Percentiles rank a stretch among this genome's conserved stretches.
These are phyloP conservation scores for Hyphopichia homilentoma DNA, from an alignment of 805 yeast genomes.

Conservation along the genomic window DNA sequence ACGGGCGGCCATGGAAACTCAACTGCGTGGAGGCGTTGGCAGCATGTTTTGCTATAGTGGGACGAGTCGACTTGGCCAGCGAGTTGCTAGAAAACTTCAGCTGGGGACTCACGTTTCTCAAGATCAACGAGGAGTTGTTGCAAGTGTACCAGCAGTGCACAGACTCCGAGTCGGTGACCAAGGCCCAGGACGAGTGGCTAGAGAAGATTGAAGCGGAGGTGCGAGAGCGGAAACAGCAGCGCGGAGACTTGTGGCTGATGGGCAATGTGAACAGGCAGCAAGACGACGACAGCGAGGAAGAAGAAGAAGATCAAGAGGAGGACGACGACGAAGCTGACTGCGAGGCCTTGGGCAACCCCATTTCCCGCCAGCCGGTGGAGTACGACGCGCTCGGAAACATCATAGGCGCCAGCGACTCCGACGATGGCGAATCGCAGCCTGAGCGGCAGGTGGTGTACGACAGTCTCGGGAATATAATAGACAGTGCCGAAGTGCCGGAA, in stretches of 20 bases:
- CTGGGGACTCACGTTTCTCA: constrained; percentile 89
- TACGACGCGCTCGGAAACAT: constrained; percentile 17
- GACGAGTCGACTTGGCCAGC: constrained; percentile 85
- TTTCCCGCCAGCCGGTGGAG: constrained; percentile 7
- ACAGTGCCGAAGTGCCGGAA: no score
- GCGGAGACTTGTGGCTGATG: constrained; percentile 69
- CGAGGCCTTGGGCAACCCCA: constrained; percentile 8
- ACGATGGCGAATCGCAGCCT: constrained; percentile 5
- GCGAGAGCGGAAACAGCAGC: constrained; percentile 53
- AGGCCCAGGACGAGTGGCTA: constrained; percentile 75
- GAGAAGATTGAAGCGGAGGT: constrained; percentile 63
- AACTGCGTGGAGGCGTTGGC: constrained; percentile 98
- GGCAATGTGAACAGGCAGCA: constrained; percentile 65
- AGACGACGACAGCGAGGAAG: constrained; percentile 3
- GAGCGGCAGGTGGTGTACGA: constrained; percentile 8
- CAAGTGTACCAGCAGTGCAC: constrained; percentile 75
- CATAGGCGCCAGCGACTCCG: constrained; percentile 9
- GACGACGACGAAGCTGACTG: constrained; percentile 9
- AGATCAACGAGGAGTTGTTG: constrained; percentile 74
- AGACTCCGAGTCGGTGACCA: constrained; percentile 67
- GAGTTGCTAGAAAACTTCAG: constrained; percentile 73
- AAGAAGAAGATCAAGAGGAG: constrained; percentile 8
- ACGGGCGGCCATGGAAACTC: constrained; percentile 92
- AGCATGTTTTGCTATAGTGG: constrained; percentile 93
- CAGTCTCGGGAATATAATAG: constrained; percentile 5